A percentile compares a stretch with the other conserved stretches of the same genome.
phyloP scores from a whole-genome alignment of 441 rosid species.

The Adansonia grandidieri region DNA sequence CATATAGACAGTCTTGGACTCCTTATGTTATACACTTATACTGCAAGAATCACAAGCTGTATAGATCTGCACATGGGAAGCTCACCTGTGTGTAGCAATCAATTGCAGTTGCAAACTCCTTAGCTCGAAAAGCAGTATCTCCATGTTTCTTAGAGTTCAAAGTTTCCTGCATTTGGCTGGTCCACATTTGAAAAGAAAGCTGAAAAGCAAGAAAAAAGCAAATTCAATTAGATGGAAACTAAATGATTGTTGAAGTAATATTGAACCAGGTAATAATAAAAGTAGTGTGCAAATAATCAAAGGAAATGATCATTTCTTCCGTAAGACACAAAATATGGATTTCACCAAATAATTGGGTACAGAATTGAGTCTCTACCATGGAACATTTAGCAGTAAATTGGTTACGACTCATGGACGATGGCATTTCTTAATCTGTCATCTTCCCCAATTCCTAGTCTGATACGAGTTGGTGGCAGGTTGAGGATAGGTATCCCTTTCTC shows the following conservation, averaged over 20 bases:
- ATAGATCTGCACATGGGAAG: conserved; percentile 7
- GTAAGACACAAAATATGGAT: background rate
- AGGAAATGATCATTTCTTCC: background rate
- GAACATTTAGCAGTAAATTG: conserved; percentile 6
- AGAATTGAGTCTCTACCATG: background rate
- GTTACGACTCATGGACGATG: background rate
- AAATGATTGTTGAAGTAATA: background rate
- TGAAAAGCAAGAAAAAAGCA: conserved; percentile 33
- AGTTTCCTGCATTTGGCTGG: conserved; percentile 74
- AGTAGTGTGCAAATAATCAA: background rate
- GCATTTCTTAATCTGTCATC: background rate
- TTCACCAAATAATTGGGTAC: background rate
- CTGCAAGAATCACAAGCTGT: background rate
- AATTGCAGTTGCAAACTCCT: conserved; percentile 59
- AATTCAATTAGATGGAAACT: background rate
- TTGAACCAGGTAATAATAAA: background rate
- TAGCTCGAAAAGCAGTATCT: conserved; percentile 68
- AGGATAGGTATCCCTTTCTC: background rate
- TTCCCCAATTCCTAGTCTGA: background rate
- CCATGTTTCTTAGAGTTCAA: conserved; percentile 74
- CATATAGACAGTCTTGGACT: background rate
- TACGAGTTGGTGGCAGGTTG: background rate
- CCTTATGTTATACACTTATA: background rate
- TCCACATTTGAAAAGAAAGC: conserved; percentile 87
- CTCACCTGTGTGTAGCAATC: conserved; percentile 68